Conservation (phyloP, 768 basidiomycete genomes). For the Russula sp. region DNA sequence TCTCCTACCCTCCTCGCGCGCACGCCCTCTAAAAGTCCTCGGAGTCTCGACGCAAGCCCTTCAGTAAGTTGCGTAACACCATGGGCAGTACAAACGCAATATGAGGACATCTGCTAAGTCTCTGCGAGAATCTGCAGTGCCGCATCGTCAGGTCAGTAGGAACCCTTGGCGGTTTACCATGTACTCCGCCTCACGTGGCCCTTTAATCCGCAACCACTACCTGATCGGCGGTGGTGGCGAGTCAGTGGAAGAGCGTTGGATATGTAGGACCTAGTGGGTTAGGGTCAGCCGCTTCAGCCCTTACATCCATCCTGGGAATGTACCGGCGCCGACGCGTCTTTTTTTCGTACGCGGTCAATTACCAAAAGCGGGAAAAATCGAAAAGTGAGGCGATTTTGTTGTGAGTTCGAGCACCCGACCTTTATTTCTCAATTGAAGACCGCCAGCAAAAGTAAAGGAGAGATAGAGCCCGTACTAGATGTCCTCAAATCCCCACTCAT, state of each 20-base stretch:
- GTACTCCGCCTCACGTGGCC: slow-evolving; percentile 38
- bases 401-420: no score
- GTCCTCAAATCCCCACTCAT: slow-evolving; percentile 22
- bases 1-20: slow-evolving; percentile 30
- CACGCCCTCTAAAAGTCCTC: slow-evolving; percentile 34
- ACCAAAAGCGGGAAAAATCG: no score
- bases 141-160: not conserved
- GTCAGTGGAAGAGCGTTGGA: no score
- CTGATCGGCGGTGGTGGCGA: no score
- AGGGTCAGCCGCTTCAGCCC: no score
- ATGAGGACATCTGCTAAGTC: slow-evolving; percentile 83
- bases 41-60: slow-evolving; percentile 51
- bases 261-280: no score
- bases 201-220: no score
- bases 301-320: no score
- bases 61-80: slow-evolving; percentile 65
- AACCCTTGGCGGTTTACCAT: slow-evolving; percentile 35
- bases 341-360: no score
- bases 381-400: not conserved
- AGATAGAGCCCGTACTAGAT: not conserved
- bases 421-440: no score
- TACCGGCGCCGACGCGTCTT: no score
- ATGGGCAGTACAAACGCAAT: slow-evolving; percentile 71
- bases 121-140: slow-evolving; percentile 50
- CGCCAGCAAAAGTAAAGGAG: not conserved